These are phyloP conservation scores for Cantharellus cinnabarinus DNA, from an alignment of 768 basidiomycete genomes.

Conservation along the genomic window DNA sequence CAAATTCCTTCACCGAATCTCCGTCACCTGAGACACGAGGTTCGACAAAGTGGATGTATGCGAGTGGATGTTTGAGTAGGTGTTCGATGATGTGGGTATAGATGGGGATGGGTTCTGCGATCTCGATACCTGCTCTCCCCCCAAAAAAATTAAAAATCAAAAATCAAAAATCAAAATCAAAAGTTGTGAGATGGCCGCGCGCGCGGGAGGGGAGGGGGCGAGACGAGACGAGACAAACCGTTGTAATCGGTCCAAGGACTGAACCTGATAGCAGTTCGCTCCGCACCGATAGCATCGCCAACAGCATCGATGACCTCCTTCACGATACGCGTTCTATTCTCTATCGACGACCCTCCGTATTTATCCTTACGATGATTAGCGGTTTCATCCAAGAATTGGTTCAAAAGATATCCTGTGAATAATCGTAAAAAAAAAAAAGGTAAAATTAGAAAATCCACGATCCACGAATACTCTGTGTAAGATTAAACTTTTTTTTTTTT, in stretches of 20 bases:
- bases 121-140: conserved; percentile 13
- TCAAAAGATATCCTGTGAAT: conserved; percentile 12
- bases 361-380: conserved; percentile 38
- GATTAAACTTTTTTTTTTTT: too few relatives aligned
- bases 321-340: conserved; percentile 35
- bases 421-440: background rate
- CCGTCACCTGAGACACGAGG: conserved; percentile 9
- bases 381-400: conserved; percentile 43
- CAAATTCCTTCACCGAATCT: background rate
- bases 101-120: conserved; percentile 33
- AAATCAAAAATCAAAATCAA: background rate
- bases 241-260: conserved; percentile 27
- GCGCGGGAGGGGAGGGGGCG: background rate
- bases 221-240: background rate
- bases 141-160: too few relatives aligned
- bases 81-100: conserved; percentile 31
- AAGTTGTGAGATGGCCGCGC: background rate
- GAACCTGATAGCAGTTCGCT: conserved; percentile 33
- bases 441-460: background rate
- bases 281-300: conserved; percentile 29
- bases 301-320: conserved; percentile 36
- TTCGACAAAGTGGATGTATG: conserved; percentile 31
- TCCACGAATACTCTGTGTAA: background rate
- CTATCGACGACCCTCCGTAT: conserved; percentile 42
- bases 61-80: conserved; percentile 28